Conservation (phyloP, 768 basidiomycete genomes). For the Pleurotus sapidus region DNA sequence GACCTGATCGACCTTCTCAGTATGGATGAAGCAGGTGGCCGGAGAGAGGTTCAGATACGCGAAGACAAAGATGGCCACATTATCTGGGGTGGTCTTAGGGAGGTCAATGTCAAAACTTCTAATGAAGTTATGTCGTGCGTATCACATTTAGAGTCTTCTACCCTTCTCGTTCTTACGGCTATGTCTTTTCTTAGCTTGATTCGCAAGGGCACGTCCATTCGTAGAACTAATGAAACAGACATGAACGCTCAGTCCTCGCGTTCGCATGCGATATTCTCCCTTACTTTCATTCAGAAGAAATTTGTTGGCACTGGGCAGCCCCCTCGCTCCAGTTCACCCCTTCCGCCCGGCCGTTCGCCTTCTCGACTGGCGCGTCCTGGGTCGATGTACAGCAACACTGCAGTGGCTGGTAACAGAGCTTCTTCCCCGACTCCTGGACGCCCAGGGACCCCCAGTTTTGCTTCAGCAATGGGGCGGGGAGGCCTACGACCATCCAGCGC, state of each 20-base stretch:
- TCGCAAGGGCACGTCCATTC: conserved; percentile 83
- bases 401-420: conserved; percentile 40
- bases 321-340: conserved; percentile 74
- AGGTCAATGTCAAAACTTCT: conserved; percentile 82
- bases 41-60: conserved; percentile 90
- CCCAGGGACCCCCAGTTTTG: conserved; percentile 78
- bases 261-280: conserved; percentile 97
- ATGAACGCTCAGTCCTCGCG: conserved; percentile 99
- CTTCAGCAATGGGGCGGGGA: conserved; percentile 69
- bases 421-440: conserved; percentile 72
- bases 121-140: conserved; percentile 91
- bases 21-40: conserved; percentile 64
- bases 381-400: conserved; percentile 53
- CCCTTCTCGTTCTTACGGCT: conserved; percentile 13
- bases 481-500: conserved; percentile 76
- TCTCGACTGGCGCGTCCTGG: conserved; percentile 84
- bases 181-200: conserved; percentile 59
- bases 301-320: conserved; percentile 68
- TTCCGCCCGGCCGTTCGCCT: conserved; percentile 68
- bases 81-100: conserved; percentile 93
- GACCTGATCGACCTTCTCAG: conserved; percentile 94
- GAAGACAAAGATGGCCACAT: conserved; percentile 98
- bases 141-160: conserved; percentile 6
- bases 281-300: conserved; percentile 91
- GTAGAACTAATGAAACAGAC: conserved; percentile 95